phyloP scores from a whole-genome alignment of 2,329 filamentous ascomycete species.

The Lizonia empirigonia region DNA sequence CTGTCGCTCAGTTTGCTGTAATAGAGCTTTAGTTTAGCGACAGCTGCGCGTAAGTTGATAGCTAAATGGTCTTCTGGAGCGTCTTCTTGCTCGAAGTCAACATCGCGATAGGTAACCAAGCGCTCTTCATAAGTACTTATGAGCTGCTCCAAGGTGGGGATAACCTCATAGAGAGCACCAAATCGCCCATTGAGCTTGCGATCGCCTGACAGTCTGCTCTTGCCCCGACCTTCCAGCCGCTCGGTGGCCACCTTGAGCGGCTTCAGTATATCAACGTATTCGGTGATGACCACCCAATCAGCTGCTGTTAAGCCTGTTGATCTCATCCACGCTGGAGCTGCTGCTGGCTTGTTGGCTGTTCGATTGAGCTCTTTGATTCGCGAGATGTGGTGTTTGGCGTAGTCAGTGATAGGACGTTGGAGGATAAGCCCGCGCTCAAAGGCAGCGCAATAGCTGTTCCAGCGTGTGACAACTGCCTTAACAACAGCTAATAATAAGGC shows the following conservation, averaged over 20 bases:
- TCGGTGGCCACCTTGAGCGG: neutral
- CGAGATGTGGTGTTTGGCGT: neutral
- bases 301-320: neutral
- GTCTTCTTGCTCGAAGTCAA: neutral
- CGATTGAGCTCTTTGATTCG: neutral
- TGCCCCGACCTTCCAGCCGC: neutral
- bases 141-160: neutral
- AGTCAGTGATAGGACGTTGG: neutral
- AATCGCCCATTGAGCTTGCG: neutral
- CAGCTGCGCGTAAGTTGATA: neutral
- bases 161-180: neutral
- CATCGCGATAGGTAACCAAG: neutral
- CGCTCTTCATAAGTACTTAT: neutral
- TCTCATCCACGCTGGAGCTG: neutral
- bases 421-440: neutral
- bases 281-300: neutral
- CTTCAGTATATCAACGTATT: neutral
- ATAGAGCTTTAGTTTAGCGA: neutral
- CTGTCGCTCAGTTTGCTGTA: neutral
- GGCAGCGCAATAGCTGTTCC: neutral
- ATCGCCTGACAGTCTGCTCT: too few relatives aligned
- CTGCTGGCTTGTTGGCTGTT: neutral
- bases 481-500: neutral
- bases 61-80: neutral
- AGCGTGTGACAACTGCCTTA: neutral